Conservation (phyloP, 441 rosid genomes). For the Biscutella laevigata region DNA sequence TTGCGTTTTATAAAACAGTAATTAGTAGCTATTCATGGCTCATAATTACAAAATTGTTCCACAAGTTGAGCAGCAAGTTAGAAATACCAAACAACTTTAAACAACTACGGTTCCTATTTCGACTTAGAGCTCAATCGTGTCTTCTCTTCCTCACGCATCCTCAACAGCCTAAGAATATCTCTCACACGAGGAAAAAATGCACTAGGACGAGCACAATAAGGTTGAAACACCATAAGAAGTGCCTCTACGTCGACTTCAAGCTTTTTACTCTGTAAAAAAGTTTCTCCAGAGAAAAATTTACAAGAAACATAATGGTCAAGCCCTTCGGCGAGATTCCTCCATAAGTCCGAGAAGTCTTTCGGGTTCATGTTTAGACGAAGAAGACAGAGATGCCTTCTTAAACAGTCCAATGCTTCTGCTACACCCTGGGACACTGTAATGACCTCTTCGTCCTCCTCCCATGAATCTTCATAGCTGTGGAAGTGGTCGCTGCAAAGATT, state of each 20-base stretch:
- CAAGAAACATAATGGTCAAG: conserved; percentile 56
- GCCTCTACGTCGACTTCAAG: conserved; percentile 46
- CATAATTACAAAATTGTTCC: conserved; percentile 35
- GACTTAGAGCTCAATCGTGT: conserved; percentile 28
- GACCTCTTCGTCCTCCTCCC: conserved; percentile 25
- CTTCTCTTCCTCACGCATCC: conserved; percentile 36
- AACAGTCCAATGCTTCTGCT: conserved; percentile 45
- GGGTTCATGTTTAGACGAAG: conserved; percentile 38
- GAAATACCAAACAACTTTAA: conserved; percentile 39
- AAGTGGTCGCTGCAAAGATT: conserved; percentile 37
- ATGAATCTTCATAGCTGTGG: conserved; percentile 24
- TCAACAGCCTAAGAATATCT: conserved; percentile 52
- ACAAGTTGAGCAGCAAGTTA: conserved; percentile 42
- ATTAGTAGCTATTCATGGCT: conserved; percentile 19
- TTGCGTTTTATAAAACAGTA: too few species aligned
- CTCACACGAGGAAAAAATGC: conserved; percentile 65
- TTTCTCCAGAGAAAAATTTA: conserved; percentile 30
- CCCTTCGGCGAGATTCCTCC: conserved; percentile 76
- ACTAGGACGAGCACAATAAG: conserved; percentile 62
- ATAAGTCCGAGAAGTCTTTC: conserved; percentile 66
- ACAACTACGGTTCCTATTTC: conserved; percentile 23
- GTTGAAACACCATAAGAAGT: conserved; percentile 42
- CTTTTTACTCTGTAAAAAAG: conserved; percentile 26
- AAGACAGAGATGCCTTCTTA: conserved; percentile 37
- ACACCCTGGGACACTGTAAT: conserved; percentile 32